Evolutionary conservation across 352 stramenopile species (phyloP).

Genomic region (Phytophthora colocasiae): DNA sequence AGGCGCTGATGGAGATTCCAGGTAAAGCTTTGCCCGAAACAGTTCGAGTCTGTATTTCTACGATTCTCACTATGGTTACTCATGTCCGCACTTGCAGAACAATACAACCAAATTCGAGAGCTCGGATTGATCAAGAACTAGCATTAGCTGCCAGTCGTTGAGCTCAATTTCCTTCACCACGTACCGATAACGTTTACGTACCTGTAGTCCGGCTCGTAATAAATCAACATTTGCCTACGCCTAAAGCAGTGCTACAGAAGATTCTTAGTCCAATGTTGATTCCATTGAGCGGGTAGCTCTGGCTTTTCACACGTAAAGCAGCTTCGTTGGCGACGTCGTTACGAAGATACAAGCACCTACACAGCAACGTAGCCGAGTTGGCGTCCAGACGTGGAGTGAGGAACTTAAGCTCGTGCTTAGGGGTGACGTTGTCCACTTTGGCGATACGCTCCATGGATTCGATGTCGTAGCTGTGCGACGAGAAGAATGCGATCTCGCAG

Average conservation of each 20-base stretch:
- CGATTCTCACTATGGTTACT: not conserved
- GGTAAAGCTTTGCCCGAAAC: constrained; percentile 45
- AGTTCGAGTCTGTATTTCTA: constrained; percentile 45
- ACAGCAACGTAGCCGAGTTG: constrained; percentile 62
- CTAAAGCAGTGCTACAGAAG: no score
- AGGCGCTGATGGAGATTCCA: constrained; percentile 58
- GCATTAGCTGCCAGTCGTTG: not conserved
- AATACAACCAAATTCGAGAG: constrained; percentile 65
- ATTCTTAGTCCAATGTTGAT: no score
- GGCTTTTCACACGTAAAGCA: constrained; percentile 43
- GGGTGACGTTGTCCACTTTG: constrained; percentile 48
- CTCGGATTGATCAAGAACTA: constrained; percentile 52
- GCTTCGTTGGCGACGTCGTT: constrained; percentile 81
- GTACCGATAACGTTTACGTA: not conserved
- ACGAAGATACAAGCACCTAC: constrained; percentile 86
- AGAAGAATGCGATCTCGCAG: constrained; percentile 88
- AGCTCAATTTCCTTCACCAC: not conserved
- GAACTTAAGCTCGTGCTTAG: constrained; percentile 63
- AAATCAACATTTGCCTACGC: not conserved
- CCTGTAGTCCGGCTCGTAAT: not conserved
- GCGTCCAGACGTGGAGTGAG: constrained; percentile 58
- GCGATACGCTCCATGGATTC: constrained; percentile 57
- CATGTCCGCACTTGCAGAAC: constrained; percentile 35
- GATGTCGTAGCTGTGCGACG: constrained; percentile 76
- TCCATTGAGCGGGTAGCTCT: no score